Percentiles rank a stretch among this genome's conserved stretches.
These are phyloP conservation scores for Aspergillus pseudoglaucus DNA, from an alignment of 2,329 filamentous ascomycete genomes.

Conservation along the genomic window DNA sequence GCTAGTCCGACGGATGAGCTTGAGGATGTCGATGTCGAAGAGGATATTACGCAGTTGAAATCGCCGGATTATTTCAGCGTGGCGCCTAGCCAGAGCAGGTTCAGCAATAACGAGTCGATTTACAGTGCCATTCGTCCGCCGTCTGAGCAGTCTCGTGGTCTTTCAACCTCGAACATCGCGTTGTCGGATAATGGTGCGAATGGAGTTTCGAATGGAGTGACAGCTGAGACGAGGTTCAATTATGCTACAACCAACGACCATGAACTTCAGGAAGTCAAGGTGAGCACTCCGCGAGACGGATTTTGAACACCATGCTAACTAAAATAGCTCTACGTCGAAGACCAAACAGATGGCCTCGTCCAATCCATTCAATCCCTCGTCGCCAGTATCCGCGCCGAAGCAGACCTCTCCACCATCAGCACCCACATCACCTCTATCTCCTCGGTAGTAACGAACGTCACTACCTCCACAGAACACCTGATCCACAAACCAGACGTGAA, in stretches of 20 bases:
- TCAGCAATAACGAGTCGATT: constrained; percentile 60
- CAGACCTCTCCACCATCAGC: constrained; percentile 57
- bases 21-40: constrained; percentile 67
- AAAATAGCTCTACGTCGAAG: constrained; percentile 64
- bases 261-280: constrained; percentile 57
- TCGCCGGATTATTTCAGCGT: constrained; percentile 62
- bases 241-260: constrained; percentile 38
- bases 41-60: constrained; percentile 50
- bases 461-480: constrained; percentile 57
- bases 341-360: constrained; percentile 72
- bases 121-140: constrained; percentile 70
- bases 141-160: constrained; percentile 31
- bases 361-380: constrained; percentile 79
- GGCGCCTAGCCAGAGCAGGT: constrained; percentile 42
- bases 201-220: constrained; percentile 24
- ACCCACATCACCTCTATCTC: constrained; percentile 66
- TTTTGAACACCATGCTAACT: constrained; percentile 21
- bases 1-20: constrained; percentile 67
- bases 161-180: constrained; percentile 24
- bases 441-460: constrained; percentile 63
- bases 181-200: constrained; percentile 23
- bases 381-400: constrained; percentile 60
- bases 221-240: constrained; percentile 24
- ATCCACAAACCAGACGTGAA: constrained; percentile 44
- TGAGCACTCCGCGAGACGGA: constrained; percentile 23